Conservation (phyloP, 768 basidiomycete genomes). For the Chiua virens region DNA sequence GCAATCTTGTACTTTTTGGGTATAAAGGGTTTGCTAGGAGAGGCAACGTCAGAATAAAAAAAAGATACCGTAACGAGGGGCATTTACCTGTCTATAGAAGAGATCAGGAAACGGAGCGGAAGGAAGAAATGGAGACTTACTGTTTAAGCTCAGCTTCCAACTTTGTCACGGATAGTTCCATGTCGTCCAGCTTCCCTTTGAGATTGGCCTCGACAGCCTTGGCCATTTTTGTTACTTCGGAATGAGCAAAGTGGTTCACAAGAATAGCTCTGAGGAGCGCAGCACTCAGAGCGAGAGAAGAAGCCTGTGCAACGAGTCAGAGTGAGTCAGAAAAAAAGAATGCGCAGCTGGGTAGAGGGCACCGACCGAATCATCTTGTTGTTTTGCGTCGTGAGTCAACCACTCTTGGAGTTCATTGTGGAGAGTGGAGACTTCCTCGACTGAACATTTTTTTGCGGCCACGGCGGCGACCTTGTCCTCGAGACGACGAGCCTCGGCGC, state of each 20-base stretch:
- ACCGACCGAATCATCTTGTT: conserved; percentile 62
- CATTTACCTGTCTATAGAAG: conserved; percentile 58
- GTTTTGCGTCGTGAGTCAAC: conserved; percentile 59
- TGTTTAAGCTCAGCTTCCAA: conserved; percentile 71
- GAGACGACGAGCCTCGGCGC: conserved; percentile 61
- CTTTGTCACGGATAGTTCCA: conserved; percentile 55
- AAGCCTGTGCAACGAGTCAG: conserved; percentile 40
- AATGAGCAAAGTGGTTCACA: conserved; percentile 78
- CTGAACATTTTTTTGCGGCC: conserved; percentile 83
- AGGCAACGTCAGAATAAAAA: conserved; percentile 14
- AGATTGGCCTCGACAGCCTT: conserved; percentile 61
- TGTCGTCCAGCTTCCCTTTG: conserved; percentile 65
- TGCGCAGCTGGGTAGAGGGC: conserved; percentile 15
- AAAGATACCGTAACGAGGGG: conserved; percentile 1
- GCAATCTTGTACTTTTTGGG: conserved; percentile 70
- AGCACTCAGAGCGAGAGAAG: conserved; percentile 73
- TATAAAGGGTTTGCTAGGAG: conserved; percentile 56
- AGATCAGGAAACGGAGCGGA: conserved; percentile 15
- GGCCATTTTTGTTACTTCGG: conserved; percentile 68
- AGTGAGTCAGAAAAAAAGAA: conserved; percentile 4
- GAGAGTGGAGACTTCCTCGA: conserved; percentile 77
- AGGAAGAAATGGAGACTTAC: conserved; percentile 43
- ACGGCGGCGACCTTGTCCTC: conserved; percentile 79
- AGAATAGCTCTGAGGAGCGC: conserved; percentile 80
- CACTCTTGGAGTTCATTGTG: conserved; percentile 80